Conservation (phyloP, 2,329 filamentous ascomycete species). For the Arthrobotrys musiformis region DNA sequence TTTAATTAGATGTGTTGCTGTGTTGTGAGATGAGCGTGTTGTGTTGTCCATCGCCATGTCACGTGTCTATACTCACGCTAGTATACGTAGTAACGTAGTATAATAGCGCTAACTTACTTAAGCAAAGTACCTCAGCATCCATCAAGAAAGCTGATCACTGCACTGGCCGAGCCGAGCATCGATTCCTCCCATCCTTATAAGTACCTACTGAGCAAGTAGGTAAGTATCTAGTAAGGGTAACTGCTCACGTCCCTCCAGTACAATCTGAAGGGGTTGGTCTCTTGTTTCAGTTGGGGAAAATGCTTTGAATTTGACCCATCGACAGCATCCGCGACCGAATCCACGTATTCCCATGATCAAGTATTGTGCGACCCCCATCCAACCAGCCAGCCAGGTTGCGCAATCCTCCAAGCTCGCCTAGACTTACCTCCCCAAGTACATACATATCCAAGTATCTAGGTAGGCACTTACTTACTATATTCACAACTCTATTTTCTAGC, state of each 20-base stretch:
- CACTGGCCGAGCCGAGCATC: neutral
- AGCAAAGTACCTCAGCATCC: too few species aligned
- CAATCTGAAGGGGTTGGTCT: neutral
- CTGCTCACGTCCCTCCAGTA: neutral
- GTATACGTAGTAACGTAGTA: neutral
- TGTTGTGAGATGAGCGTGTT: constrained; percentile 5
- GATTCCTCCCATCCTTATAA: neutral
- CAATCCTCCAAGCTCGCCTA: too few species aligned
- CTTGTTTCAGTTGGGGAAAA: neutral
- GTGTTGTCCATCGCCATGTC: neutral
- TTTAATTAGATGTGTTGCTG: constrained; percentile 34
- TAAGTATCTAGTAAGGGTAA: neutral
- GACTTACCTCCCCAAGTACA: too few species aligned
- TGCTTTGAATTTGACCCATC: constrained; percentile 5
- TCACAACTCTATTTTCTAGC: too few species aligned
- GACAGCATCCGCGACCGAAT: too few species aligned
- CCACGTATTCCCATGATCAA: too few species aligned
- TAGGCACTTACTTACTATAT: neutral
- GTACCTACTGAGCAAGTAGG: too few species aligned
- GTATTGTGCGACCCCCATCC: neutral
- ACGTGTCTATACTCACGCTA: neutral
- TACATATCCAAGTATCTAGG: too few species aligned
- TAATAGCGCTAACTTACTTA: neutral
- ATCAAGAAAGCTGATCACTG: too few species aligned
- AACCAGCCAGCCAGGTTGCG: neutral